Percentiles rank a stretch among this genome's conserved stretches.
phyloP scores from a whole-genome alignment of 1,284 basidiomycete species.

The Amylostereum areolatum region DNA sequence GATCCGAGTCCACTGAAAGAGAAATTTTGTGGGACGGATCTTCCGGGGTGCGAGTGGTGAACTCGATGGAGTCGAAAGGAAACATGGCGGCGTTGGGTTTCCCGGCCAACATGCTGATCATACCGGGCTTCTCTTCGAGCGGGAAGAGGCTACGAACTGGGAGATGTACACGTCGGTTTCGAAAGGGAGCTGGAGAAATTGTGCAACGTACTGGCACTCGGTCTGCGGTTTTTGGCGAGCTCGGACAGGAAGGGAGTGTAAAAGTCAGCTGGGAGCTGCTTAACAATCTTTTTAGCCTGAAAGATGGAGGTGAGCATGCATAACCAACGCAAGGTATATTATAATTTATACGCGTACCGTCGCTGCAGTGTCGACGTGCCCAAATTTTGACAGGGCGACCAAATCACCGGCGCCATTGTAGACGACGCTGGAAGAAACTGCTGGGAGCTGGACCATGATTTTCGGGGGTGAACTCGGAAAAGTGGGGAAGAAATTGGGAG shows the following conservation, averaged over 20 bases:
- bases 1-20: constrained; percentile 48
- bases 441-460: no score
- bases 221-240: constrained; percentile 49
- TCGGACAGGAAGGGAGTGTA: constrained; percentile 55
- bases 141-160: constrained; percentile 53
- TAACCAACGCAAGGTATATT: no score
- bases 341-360: no score
- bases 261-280: constrained; percentile 37
- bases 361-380: no score
- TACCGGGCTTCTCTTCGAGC: constrained; percentile 70
- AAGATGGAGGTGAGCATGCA: no score
- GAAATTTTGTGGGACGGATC: constrained; percentile 35
- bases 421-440: no score
- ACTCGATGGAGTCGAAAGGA: constrained; percentile 75
- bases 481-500: no score
- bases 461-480: no score
- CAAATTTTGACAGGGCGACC: no score
- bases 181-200: neutral
- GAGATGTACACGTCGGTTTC: neutral
- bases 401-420: no score
- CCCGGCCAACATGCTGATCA: constrained; percentile 81
- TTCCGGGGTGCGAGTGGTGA: constrained; percentile 43
- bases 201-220: constrained; percentile 49
- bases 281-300: neutral
- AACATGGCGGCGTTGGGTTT: constrained; percentile 88